Evolutionary conservation across 495 filamentous ascomycete genomes (phyloP), one percentile per base, ranked within the genome.

Genomic region (Cercophora newfieldiana): DNA sequence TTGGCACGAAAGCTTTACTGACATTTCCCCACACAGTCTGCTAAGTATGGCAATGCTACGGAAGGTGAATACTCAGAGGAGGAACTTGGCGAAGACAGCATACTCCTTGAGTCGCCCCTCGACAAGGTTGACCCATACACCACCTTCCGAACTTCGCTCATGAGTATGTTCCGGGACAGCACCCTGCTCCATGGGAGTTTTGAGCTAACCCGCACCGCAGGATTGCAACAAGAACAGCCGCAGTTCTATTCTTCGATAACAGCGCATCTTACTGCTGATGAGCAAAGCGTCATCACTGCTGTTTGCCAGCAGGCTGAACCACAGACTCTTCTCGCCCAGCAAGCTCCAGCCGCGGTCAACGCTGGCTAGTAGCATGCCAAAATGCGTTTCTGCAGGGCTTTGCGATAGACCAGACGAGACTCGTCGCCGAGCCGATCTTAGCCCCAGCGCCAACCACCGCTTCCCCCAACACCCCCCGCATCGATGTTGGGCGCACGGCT

Each of bases 121-220:
- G 96, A 99, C 78, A 92, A 92, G 77, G 82, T 99, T 61, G 96
- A 99, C 75, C 94, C 94, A 8, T 99, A 99, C 75, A 84, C 86
- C 68, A 78, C 96, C 66, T 97, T 99, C 83, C 88, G 90, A 76
- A 80, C 85, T 66, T 87, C 91, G 19, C 79, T 99, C 64, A 69
- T 96, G 67, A 89, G 95, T 97, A 89, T 69, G 91, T 86, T 28
- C 22, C 16, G 26, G 55, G 30, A 18, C 26, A n/a, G 29, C 18
- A 10, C 14, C 18, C 5, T 5, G 5, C n/a, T 59, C 24, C 30
- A 5, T 57, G 10, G 22, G 22, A 16, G 25, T 19, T 24, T 22
- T 14, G 59, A 22, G 62, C 73, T 80, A 71, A 77, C 66, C 71
- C 58, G n/a, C 55, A 21, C 31, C 26, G 50, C 73, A 97, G 94